Evolutionary conservation across 345 rosid genomes (phyloP).

Genomic region (Populus davidiana): DNA sequence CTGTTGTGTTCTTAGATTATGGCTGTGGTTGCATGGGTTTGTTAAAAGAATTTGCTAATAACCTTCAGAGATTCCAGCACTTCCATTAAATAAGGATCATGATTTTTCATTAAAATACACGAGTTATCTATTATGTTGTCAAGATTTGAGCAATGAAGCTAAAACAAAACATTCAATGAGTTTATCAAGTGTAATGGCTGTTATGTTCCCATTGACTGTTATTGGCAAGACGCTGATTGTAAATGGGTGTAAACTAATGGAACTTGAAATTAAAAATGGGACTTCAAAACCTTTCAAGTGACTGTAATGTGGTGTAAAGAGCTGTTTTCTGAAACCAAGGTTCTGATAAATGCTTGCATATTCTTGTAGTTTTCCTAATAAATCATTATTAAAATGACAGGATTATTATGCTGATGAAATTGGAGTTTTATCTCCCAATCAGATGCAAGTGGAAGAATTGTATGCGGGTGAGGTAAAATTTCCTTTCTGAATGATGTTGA

Average conservation of each 20-base stretch:
- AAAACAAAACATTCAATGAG: no score
- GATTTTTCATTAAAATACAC: background rate
- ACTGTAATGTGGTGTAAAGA: background rate
- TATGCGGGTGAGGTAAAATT: constrained; percentile 93
- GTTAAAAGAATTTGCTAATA: background rate
- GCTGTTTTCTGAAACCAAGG: background rate
- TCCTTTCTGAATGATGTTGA: background rate
- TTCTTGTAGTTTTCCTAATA: background rate
- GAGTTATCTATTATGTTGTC: no score
- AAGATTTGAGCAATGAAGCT: no score
- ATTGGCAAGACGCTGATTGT: background rate
- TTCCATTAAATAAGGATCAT: background rate
- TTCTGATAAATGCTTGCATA: background rate
- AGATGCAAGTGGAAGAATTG: constrained; percentile 83
- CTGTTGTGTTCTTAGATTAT: background rate
- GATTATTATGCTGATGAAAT: constrained; percentile 91
- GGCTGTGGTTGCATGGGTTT: background rate
- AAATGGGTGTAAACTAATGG: background rate
- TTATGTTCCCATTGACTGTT: background rate
- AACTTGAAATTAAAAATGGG: background rate
- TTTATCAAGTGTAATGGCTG: background rate
- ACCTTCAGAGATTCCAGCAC: background rate
- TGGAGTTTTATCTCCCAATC: constrained; percentile 92
- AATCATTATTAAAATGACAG: constrained; percentile 36
- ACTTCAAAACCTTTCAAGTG: background rate